Base-by-base conservation (phyloP, 2,329 filamentous ascomycete species). In the Apiospora marii region DNA sequence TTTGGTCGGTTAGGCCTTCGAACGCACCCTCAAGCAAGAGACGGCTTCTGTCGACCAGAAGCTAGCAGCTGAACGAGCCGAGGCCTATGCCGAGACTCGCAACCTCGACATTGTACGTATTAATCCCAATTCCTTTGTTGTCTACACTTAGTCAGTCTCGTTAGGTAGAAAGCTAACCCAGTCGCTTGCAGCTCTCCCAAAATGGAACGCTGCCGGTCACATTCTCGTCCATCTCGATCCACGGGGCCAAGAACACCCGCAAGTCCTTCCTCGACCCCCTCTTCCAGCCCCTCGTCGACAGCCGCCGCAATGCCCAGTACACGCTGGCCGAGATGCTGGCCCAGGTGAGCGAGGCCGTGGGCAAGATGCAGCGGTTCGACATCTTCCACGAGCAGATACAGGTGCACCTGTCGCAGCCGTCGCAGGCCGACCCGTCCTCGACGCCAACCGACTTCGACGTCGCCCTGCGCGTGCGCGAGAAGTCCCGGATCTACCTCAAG, bases 171-270 rank as follows among this genome's bases (percentile, higher is more conserved):
- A 16, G 46, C 43, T 41, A 70, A 49, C 16, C 3, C 5, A 10
- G 41, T n/a, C 16, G 12, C 64, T 71, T 71, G 34, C 75, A 95
- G 93, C 89, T 97, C 79, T 89, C 91, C 76, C 90, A 93, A 83
- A 97, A 98, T 82, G 92, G 93, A 76, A 94, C 94, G 61, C 90
- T 96, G 72, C 96, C 96, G 53, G 94, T 96, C 78, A 94, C 94
- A 19, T 92, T 99, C 81, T 94, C 94, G 77, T 93, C 94, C 64
- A 90, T 99, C 80, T 91, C 93, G 77, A 87, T 99, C 74, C 90
- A 97, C 74, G 93, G 95, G 80, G 94, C 94, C 64, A 88, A 89
- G 74, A 92, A 96, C 80, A 98, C 96, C n/a, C 91, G 96, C 75
- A 89, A 90, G 77, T 87, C 89, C 75, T 98, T 99, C 82, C 91